Evolutionary conservation across 73 alveolate genomes (phyloP).

Genomic region (Strombidium stylifer): DNA sequence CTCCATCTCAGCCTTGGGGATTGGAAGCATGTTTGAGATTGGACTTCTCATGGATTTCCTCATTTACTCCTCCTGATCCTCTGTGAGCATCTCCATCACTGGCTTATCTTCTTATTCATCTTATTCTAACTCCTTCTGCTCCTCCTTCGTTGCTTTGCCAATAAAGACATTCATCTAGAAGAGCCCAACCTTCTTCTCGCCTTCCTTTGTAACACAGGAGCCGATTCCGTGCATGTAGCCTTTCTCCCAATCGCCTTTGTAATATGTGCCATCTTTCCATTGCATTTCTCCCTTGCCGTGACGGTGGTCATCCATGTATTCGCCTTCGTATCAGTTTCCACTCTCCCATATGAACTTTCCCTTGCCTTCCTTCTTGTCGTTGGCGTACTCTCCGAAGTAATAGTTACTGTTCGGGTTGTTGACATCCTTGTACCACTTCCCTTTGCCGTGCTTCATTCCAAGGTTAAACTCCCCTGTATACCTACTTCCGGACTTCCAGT

Average conservation of each 20-base stretch:
- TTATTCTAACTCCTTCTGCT: too few species aligned
- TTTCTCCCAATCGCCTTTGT: not conserved
- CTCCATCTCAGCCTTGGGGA: too few species aligned
- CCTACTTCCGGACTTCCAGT: conserved; percentile 19
- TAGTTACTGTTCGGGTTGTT: conserved; percentile 19
- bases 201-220: not conserved
- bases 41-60: too few species aligned
- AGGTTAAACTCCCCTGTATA: conserved; percentile 31
- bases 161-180: not conserved
- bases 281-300: conserved; percentile 19
- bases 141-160: too few species aligned
- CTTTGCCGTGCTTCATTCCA: conserved; percentile 40
- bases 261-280: conserved; percentile 26
- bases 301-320: conserved; percentile 4
- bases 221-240: not conserved
- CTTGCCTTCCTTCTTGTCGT: conserved; percentile 37
- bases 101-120: too few species aligned
- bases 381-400: conserved; percentile 41
- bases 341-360: conserved; percentile 14
- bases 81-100: too few species aligned
- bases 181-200: not conserved
- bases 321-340: conserved; percentile 18
- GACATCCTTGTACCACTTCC: conserved; percentile 34
- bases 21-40: too few species aligned
- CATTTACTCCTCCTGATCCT: too few species aligned